Percentiles rank a stretch among this genome's conserved stretches.
Conservation (phyloP, 2,329 filamentous ascomycete genomes). For the Aspergillus melleus region DNA sequence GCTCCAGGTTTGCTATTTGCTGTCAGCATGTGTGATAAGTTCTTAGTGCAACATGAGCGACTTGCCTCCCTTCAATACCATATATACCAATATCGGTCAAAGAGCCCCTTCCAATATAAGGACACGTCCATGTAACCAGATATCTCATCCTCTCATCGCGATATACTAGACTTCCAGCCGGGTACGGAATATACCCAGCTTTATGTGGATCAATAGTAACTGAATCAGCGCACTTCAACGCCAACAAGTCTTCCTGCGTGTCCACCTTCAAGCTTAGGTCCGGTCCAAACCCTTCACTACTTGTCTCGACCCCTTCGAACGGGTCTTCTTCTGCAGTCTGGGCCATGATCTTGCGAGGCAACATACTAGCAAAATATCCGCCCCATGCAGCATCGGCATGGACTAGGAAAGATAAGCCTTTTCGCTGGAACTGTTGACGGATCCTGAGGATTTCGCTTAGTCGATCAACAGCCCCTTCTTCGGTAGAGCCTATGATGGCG, state of each 20-base stretch:
- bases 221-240: slow-evolving; percentile 44
- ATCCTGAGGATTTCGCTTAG: slow-evolving; percentile 41
- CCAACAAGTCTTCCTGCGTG: slow-evolving; percentile 26
- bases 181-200: slow-evolving; percentile 50
- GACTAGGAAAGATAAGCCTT: slow-evolving; percentile 48
- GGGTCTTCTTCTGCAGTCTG: no score
- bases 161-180: slow-evolving; percentile 48
- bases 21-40: no score
- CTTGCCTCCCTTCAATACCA: slow-evolving; percentile 43
- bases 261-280: neutral
- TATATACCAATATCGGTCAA: slow-evolving; percentile 45
- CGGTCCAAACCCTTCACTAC: neutral
- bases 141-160: slow-evolving; percentile 47
- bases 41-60: no score
- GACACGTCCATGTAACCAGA: slow-evolving; percentile 16
- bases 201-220: slow-evolving; percentile 54
- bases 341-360: slow-evolving; percentile 24
- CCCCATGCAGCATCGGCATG: slow-evolving; percentile 54
- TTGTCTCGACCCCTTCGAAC: neutral
- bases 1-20: slow-evolving; percentile 47
- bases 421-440: slow-evolving; percentile 41
- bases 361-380: slow-evolving; percentile 52
- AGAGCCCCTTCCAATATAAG: slow-evolving; percentile 48
- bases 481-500: slow-evolving; percentile 50
- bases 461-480: slow-evolving; percentile 50